Evolutionary conservation across 2,329 filamentous ascomycete genomes (phyloP).

Genomic region (Diplocarpon mali): DNA sequence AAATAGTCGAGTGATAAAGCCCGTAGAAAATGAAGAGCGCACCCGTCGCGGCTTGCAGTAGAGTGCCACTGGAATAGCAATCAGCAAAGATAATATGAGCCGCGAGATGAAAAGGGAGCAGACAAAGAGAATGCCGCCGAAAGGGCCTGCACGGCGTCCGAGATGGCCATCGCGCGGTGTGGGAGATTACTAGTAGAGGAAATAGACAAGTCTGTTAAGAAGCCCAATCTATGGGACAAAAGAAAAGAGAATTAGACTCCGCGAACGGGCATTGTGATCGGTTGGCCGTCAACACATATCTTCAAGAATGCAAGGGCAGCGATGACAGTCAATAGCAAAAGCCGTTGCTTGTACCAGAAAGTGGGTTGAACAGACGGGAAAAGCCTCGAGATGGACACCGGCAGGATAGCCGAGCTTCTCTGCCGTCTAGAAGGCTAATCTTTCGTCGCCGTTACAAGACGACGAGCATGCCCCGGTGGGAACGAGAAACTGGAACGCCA

Average conservation of each 20-base stretch:
- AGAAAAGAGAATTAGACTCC: slow-evolving; percentile 14
- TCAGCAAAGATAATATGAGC: slow-evolving; percentile 11
- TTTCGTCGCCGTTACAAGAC: slow-evolving; percentile 4
- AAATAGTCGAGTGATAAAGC: slow-evolving; percentile 24
- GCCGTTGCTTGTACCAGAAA: too few relatives aligned
- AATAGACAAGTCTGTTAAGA: slow-evolving; percentile 19
- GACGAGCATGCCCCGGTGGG: background rate
- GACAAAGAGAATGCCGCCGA: slow-evolving; percentile 28
- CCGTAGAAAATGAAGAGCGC: slow-evolving; percentile 23
- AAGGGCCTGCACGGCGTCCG: slow-evolving; percentile 25
- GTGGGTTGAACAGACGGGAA: too few relatives aligned
- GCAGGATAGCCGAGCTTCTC: background rate
- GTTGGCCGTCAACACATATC: too few relatives aligned
- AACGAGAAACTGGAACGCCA: slow-evolving; percentile 18
- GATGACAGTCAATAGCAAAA: too few relatives aligned
- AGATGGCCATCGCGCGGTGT: slow-evolving; percentile 21
- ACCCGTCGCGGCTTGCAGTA: slow-evolving; percentile 25
- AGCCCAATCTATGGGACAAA: slow-evolving; percentile 26
- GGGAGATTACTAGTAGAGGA: slow-evolving; percentile 6
- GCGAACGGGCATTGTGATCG: background rate
- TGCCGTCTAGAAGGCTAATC: slow-evolving; percentile 1
- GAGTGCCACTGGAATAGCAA: slow-evolving; percentile 22
- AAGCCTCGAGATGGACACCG: too few relatives aligned
- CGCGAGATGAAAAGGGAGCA: slow-evolving; percentile 6
- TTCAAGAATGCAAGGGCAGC: too few relatives aligned